Percentiles rank a stretch among this genome's conserved stretches.
Evolutionary conservation across 352 stramenopile genomes (phyloP).

Genomic region (Phytophthora gonapodyides): DNA sequence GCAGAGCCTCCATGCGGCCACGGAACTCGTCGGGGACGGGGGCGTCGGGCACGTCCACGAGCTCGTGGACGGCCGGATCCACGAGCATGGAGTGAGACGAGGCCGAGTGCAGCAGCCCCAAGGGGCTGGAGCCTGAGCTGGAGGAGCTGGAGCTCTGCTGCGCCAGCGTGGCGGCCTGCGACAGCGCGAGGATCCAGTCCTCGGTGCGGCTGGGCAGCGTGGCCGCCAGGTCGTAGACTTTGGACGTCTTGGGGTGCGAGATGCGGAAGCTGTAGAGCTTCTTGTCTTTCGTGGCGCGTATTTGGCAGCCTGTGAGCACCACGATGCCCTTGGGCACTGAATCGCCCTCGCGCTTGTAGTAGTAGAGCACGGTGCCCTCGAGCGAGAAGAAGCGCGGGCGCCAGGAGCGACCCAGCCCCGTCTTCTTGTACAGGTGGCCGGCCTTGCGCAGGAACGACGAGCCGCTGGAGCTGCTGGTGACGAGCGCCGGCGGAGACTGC

Average conservation of each 20-base stretch:
- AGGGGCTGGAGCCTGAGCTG: conserved; percentile 15
- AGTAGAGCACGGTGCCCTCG: conserved; percentile 68
- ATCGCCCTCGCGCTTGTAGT: conserved; percentile 77
- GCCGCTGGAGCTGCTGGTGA: conserved; percentile 11
- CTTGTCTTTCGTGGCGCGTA: conserved; percentile 60
- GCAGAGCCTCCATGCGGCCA: conserved; percentile 52
- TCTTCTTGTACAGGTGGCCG: conserved; percentile 76
- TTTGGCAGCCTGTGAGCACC: conserved; percentile 64
- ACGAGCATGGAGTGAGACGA: conserved; percentile 36
- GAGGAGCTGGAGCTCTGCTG: conserved; percentile 19
- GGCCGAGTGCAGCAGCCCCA: conserved; percentile 26
- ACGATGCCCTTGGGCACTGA: conserved; percentile 61
- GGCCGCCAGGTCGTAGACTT: conserved; percentile 67
- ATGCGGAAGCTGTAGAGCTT: conserved; percentile 81
- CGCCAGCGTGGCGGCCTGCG: conserved; percentile 41
- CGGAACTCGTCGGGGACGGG: conserved; percentile 43
- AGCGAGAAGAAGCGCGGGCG: conserved; percentile 71
- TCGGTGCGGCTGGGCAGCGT: conserved; percentile 57
- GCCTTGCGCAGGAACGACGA: conserved; percentile 44
- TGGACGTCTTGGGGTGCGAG: conserved; percentile 69
- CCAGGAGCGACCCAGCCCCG: conserved; percentile 56
- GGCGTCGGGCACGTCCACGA: conserved; percentile 39
- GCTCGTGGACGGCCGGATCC: conserved; percentile 35
- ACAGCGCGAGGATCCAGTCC: conserved; percentile 62
- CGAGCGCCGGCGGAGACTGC: conserved; percentile 9